Evolutionary conservation across 768 basidiomycete species (phyloP), one percentile per base, ranked within the genome.

Genomic region (Mrakia frigida): DNA sequence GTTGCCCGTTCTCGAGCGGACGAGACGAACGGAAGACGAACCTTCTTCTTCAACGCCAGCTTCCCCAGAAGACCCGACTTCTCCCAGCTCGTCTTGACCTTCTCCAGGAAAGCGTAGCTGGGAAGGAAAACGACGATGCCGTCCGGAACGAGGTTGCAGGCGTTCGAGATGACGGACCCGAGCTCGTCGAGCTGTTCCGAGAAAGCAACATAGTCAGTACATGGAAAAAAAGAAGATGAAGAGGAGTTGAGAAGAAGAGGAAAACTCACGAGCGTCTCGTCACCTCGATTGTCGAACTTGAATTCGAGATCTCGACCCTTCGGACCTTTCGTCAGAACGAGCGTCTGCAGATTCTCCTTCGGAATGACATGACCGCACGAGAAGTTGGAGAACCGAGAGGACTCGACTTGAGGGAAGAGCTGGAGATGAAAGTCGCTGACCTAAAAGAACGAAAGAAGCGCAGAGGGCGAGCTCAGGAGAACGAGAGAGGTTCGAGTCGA

Each of bases 41-140:
- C 94, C 86, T 87, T 88, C 83, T 98, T 98, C 86, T 91, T 93
- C 18, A 81, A 81, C 1, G 81, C 82, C 63, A 97, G 84, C 80
- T 89, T 89, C 18, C 86, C 85, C 76, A 96, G 79, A 14, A 89
- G 81, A 0, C 90, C 90, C 65, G 84, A 88, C 67, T 85, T 85
- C 9, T 84, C 82, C 94, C 96, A 98, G 9, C 85, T 81, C 6
- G 84, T 84, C 79, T 88, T 91, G 5, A 91, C 88, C 53, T 85
- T 83, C 76, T 90, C 88, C 52, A 98, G 84, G 79, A 93, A 94
- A 39, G 86, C 87, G 82, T 98, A 98, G 0, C 94, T 96, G 0
- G 96, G 95, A 56, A 98, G 88, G 82, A 99, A 99, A 10, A 97
- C 90, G 28, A 98, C 91, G 84, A 98, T 88, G 0, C 96, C 96